These are phyloP conservation scores for Ammopiptanthus mongolicus DNA, from an alignment of 306 rosid genomes.

Conservation along the genomic window DNA sequence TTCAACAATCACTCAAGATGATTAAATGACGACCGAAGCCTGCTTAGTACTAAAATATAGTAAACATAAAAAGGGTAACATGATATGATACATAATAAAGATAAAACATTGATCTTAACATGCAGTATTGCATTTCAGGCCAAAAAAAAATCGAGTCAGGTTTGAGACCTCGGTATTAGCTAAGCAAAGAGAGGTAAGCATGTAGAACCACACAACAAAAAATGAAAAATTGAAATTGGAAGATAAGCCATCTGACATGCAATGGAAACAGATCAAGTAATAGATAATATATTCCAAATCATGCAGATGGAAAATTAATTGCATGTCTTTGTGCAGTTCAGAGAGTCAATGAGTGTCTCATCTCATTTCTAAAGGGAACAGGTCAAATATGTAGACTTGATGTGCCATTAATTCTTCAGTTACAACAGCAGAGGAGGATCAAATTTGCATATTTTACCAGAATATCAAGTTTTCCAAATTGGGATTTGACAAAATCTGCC, in stretches of 20 bases:
- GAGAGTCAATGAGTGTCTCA: not conserved
- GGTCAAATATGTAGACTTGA: not conserved
- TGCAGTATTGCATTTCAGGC: not conserved
- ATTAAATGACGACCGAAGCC: not conserved
- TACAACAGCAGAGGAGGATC: not conserved
- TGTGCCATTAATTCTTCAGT: not conserved
- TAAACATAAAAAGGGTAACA: not conserved
- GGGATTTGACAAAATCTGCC: not conserved
- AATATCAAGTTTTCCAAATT: conserved; percentile 8
- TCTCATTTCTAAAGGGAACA: not conserved
- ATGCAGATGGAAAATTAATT: not conserved
- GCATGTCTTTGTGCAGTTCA: not conserved
- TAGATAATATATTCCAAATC: not conserved
- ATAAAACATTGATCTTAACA: not conserved
- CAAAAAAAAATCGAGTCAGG: not conserved
- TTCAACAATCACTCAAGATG: not conserved
- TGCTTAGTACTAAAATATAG: not conserved
- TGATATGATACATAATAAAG: not conserved
- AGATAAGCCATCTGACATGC: not conserved
- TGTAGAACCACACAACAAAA: not conserved
- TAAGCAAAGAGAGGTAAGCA: not conserved
- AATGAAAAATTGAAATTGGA: not conserved
- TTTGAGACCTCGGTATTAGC: not conserved
- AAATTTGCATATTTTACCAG: not conserved
- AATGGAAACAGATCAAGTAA: not conserved